Evolutionary conservation across 2,329 filamentous ascomycete genomes (phyloP).

Genomic region (Fusarium sp.): DNA sequence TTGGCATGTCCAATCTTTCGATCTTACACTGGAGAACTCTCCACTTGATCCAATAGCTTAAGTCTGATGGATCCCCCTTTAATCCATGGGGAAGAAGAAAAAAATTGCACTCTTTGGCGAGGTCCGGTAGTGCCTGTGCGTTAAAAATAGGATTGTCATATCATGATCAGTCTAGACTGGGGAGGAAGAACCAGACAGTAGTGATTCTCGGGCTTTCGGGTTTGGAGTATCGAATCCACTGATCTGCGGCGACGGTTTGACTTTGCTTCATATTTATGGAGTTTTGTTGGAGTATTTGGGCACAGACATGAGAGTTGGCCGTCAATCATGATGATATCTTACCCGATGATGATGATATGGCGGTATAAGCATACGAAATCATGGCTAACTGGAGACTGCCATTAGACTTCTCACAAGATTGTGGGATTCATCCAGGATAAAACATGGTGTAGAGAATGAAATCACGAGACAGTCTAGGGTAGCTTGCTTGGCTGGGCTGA

Average conservation of each 20-base stretch:
- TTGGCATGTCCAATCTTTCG: background rate
- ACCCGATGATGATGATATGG: background rate
- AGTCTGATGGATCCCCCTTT: background rate
- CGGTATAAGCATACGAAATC: background rate
- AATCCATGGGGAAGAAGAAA: background rate
- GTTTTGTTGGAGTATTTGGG: background rate
- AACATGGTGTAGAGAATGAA: background rate
- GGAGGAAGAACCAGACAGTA: background rate
- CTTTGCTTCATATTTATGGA: background rate
- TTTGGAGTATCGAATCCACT: conserved; percentile 1
- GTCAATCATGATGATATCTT: background rate
- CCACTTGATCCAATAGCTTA: conserved; percentile 1
- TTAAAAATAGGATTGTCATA: conserved; percentile 5
- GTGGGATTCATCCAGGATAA: background rate
- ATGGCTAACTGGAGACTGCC: background rate
- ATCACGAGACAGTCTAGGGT: conserved; percentile 18
- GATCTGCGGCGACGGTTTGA: conserved; percentile 6
- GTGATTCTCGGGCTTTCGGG: background rate
- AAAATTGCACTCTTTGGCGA: conserved; percentile 10
- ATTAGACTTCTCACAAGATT: background rate
- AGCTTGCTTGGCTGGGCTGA: background rate
- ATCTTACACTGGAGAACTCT: background rate
- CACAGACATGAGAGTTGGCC: background rate
- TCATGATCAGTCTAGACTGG: conserved; percentile 14
- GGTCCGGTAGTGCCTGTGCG: background rate